Base-by-base conservation (phyloP, 805 yeast genomes). In the Kuraishia ogatae region DNA sequence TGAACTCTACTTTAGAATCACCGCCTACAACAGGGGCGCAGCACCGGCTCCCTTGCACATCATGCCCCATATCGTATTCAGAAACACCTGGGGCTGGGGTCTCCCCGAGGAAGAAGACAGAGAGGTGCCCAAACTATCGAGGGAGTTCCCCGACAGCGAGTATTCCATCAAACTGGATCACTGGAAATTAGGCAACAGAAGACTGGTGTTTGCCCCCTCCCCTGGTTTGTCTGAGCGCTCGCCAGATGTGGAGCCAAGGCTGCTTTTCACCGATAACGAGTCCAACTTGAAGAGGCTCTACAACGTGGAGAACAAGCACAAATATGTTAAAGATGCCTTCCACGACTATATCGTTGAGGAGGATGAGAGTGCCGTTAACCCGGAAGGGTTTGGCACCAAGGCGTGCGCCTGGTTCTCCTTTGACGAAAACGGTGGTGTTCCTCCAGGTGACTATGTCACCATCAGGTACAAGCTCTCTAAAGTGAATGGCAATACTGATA, bases 51-150 rank as follows among this genome's bases (percentile, higher is more conserved):
- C 96, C 1, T 73, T 91, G 57, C 96, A 90, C 69, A 79, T 92
- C 50, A 70, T 88, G 58, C 97, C 97, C 10, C 97, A 91, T 61
- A 71, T 89, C 29, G 82, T 84, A 60, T 88, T 85, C 71, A 80
- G 97, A 72, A 91, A 91, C 71, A 88, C 94, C 17, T 91, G 97
- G 97, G 74, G 86, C n/a, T 91, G 97, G 97, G 89, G 92, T 50
- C 72, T 77, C 13, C 76, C 78, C 57, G 83, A 80, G 56, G 71
- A 70, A 48, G 65, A 71, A 50, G 73, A 74, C n/a, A 63, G 65
- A 48, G 68, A 66, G 55, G 83, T 80, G 59, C 90, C 91, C 13
- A 62, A 67, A 17, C 66, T 82, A 59, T 70, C 68, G 22, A 68
- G 73, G 52, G 68, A 71, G 48, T 69, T 67, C 48, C 67, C 72